These are phyloP conservation scores for Rosa rugosa DNA, from an alignment of 306 rosid genomes.

Conservation along the genomic window DNA sequence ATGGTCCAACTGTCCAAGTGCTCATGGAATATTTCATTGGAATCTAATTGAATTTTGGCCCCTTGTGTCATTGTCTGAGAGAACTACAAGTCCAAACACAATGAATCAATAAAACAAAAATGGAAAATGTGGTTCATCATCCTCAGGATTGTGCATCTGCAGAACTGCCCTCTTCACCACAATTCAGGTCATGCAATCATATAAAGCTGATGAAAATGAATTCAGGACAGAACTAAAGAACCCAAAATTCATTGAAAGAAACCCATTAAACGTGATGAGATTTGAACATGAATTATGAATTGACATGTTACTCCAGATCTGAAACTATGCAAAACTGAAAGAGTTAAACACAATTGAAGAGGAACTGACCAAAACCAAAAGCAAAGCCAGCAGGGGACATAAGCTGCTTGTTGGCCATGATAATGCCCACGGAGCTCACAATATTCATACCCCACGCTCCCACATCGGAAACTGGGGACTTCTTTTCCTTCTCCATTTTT, in stretches of 20 bases:
- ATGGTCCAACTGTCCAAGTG: constrained; percentile 1
- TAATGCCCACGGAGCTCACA: constrained; percentile 58
- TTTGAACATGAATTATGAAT: not conserved
- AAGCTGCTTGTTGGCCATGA: constrained; percentile 64
- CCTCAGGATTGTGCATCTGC: not conserved
- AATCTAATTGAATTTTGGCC: not conserved
- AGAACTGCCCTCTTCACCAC: not conserved
- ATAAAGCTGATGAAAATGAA: not conserved
- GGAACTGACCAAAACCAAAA: constrained; percentile 47
- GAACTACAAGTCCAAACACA: not conserved
- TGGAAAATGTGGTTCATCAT: not conserved
- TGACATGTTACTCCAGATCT: constrained; percentile 9
- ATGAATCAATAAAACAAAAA: constrained; percentile 1
- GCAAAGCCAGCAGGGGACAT: constrained; percentile 50
- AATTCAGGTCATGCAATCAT: not conserved
- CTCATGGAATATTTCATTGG: not conserved
- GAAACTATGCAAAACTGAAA: not conserved
- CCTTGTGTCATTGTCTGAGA: not conserved
- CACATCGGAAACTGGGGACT: constrained; percentile 37
- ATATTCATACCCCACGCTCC: constrained; percentile 64
- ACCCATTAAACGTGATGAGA: not conserved
- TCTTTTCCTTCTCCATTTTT: constrained; percentile 39
- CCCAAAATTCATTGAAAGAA: not conserved
- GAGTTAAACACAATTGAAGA: not conserved
- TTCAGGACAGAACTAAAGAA: not conserved